These are phyloP conservation scores for Salicornia ramosissima DNA, from an alignment of 148 eudicot species.

Conservation along the genomic window DNA sequence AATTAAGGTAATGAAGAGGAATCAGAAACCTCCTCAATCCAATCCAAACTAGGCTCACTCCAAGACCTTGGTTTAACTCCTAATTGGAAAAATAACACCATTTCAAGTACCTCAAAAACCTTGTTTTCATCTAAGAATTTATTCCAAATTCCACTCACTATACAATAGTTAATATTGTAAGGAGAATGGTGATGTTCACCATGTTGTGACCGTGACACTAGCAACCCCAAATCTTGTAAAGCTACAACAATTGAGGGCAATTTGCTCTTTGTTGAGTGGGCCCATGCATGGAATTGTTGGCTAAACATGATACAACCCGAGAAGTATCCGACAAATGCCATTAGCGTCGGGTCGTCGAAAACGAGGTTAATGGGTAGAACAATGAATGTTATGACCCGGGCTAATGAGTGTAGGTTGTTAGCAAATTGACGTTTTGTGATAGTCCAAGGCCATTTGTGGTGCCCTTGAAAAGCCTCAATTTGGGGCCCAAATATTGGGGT, in stretches of 20 bases:
- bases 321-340: conserved; percentile 50
- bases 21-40: conserved; percentile 44
- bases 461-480: conserved; percentile 84
- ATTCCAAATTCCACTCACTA: conserved; percentile 90
- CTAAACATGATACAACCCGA: conserved; percentile 87
- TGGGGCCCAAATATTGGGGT: conserved; percentile 74
- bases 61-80: conserved; percentile 85
- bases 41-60: conserved; percentile 66
- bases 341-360: conserved; percentile 37
- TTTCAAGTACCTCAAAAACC: conserved; percentile 65
- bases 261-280: conserved; percentile 72
- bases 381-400: conserved; percentile 41
- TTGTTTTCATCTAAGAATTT: conserved; percentile 50
- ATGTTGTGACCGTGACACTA: conserved; percentile 62
- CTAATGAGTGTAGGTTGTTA: conserved; percentile 65
- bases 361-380: conserved; percentile 38
- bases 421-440: conserved; percentile 74
- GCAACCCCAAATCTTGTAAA: conserved; percentile 63
- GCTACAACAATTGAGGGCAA: conserved; percentile 54
- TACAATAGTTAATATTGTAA: conserved; percentile 76
- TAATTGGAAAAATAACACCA: conserved; percentile 58
- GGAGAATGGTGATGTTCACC: conserved; percentile 71
- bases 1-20: background rate
- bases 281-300: conserved; percentile 92
- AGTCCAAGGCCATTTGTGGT: conserved; percentile 85